Evolutionary conservation across 306 rosid genomes (phyloP).

Genomic region (Canavalia ensiformis): DNA sequence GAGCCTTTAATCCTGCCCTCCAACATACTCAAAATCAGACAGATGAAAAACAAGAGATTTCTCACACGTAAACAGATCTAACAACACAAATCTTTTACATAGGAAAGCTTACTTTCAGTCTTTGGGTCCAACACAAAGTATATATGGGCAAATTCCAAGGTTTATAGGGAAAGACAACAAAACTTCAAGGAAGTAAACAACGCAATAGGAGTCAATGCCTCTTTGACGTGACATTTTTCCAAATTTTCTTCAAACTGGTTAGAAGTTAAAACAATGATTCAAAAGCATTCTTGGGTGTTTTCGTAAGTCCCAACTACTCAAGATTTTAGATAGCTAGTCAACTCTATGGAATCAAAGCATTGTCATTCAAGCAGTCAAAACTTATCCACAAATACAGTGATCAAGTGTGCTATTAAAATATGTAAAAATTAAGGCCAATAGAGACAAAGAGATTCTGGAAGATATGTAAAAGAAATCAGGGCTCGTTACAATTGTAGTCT

Average conservation of each 20-base stretch:
- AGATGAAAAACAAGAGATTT: neutral
- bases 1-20: neutral
- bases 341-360: neutral
- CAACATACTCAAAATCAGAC: neutral
- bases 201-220: neutral
- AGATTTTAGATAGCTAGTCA: neutral
- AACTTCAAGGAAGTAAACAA: neutral
- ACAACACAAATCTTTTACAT: neutral
- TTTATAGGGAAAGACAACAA: neutral
- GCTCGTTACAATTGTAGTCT: neutral
- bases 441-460: neutral
- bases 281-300: neutral
- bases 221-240: neutral
- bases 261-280: neutral
- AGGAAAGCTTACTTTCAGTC: neutral
- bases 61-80: neutral
- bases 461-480: neutral
- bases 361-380: neutral
- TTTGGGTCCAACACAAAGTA: neutral
- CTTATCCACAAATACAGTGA: neutral
- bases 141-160: neutral
- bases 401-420: neutral
- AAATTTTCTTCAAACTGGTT: neutral
- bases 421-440: neutral
- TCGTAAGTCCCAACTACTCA: neutral